Evolutionary conservation across 495 filamentous ascomycete species (phyloP), one percentile per base, ranked within the genome.

Genomic region (Neurospora sp.): DNA sequence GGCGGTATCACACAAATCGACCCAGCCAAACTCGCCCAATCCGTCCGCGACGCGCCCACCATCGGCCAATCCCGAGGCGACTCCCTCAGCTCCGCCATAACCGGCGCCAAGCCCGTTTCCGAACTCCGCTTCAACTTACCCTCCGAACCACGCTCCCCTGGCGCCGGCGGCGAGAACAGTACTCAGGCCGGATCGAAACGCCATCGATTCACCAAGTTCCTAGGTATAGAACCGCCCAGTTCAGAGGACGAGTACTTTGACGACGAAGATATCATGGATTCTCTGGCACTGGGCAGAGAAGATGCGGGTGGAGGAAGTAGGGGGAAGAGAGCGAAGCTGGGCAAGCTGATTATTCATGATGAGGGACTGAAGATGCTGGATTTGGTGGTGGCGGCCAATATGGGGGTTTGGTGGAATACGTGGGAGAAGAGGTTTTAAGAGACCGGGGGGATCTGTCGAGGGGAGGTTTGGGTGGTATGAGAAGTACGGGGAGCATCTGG

Each of bases 281-380:
- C 27, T 27, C 77, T 96, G 4, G 90, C 87, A 12, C 84, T 97
- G 4, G 94, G 93, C 0, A 86, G 88, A 73, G 94, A 97, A 80
- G 85, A 83, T 69, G 86, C 94, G 0, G 94, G 93, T 0, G 94
- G 94, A 27, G 94, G 93, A 0, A 90, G 92, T 77, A 86, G 89
- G 61, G 94, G 94, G 1, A 94, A 91, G 78, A 89, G 93, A 74
- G 95, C 92, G 0, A 98, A 98, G 81, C 84, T 99, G 77, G 95
- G 95, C 1, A 99, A 98, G 82, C 79, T 98, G 71, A 92, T 99
- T 41, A 88, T 98, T 35, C 90, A 94, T 74, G 90, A 95, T 74
- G 95, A 97, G 75, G 96, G 96, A 0, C 83, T 97, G 71, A 96
- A 96, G 82, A 98, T 99, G 96, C 78, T 97, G 76, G 96, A 99